Base-by-base conservation (phyloP, 805 yeast genomes). In the Yarrowia sp. region DNA sequence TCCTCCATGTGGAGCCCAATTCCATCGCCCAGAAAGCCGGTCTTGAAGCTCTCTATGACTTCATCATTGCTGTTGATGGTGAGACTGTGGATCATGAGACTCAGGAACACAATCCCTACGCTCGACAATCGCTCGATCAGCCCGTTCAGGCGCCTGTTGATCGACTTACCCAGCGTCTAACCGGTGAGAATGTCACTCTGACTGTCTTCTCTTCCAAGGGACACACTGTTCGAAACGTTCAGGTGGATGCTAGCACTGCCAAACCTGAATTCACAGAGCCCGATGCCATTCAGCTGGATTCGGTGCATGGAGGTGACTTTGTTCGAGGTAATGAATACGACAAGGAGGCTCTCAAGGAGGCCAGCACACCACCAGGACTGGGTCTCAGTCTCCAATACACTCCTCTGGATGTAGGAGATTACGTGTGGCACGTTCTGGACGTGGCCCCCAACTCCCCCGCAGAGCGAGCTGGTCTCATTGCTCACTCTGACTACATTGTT, bases 11-110 rank as follows among this genome's bases (percentile, higher is more conserved):
- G 2, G 79, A 78, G 43, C 75, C 77, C 39, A 78, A 77, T 66
- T 84, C 89, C 0, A 77, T 79, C 14, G 88, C 84, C 15, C 76
- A 78, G 9, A 80, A 78, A 36, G 79, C 81, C 30, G 90, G 89
- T 2, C 76, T 95, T 36, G 96, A 92, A 77, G 82, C 95, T 10
- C 89, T 91, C 86, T 95, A 94, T 74, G 99, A 94, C 76, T 94
- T 83, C 75, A 86, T 94, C 42, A 83, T 92, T n/a, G 89, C 90
- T 0, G 80, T 92, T 68, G 91, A 94, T 72, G 91, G 90, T 53
- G 39, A 52, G 38, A 61, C 53, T n/a, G 49, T 46, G 20, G 58
- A 50, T 20, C 60, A 50, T 9, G 67, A 64, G 33, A 50, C 67
- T 2, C 67, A 64, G 42, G 60, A 52, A 30, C 36, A 46, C 66